These are phyloP conservation scores for Talaromyces sp. DNA, from an alignment of 2,329 filamentous ascomycete genomes.

Conservation along the genomic window DNA sequence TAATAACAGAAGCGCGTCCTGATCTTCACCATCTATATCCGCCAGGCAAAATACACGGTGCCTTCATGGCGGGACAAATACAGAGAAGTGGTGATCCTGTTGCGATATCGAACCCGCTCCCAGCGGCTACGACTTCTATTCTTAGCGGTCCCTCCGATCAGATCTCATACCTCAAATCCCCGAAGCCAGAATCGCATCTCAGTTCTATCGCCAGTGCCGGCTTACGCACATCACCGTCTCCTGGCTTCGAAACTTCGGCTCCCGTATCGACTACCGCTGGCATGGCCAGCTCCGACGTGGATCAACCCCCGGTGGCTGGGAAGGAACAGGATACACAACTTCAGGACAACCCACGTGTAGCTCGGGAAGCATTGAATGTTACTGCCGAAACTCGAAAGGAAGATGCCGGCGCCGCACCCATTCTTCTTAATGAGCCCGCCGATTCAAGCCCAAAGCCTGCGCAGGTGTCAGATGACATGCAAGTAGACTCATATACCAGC, in stretches of 20 bases:
- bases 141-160: conserved; percentile 33
- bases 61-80: conserved; percentile 47
- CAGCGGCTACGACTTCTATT: conserved; percentile 29
- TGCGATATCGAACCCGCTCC: conserved; percentile 37
- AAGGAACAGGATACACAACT: conserved; percentile 27
- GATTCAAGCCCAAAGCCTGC: conserved; percentile 50
- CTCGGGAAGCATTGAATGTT: conserved; percentile 42
- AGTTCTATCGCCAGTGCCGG: conserved; percentile 45
- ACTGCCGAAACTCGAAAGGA: conserved; percentile 31
- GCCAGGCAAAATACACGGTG: conserved; percentile 33
- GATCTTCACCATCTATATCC: conserved; percentile 32
- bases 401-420: conserved; percentile 25
- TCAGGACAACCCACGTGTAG: conserved; percentile 42
- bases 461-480: conserved; percentile 47
- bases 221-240: conserved; percentile 36
- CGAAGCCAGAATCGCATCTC: conserved; percentile 38
- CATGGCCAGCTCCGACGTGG: conserved; percentile 53
- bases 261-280: conserved; percentile 29
- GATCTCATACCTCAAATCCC: conserved; percentile 35
- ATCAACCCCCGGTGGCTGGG: conserved; percentile 34
- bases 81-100: conserved; percentile 43
- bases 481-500: conserved; percentile 52
- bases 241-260: conserved; percentile 37
- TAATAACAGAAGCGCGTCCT: conserved; percentile 27
- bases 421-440: conserved; percentile 50